Percentiles rank a stretch among this genome's conserved stretches.
These are phyloP conservation scores for Diaporthe amygdali DNA, from an alignment of 2,329 filamentous ascomycete species.

Conservation along the genomic window DNA sequence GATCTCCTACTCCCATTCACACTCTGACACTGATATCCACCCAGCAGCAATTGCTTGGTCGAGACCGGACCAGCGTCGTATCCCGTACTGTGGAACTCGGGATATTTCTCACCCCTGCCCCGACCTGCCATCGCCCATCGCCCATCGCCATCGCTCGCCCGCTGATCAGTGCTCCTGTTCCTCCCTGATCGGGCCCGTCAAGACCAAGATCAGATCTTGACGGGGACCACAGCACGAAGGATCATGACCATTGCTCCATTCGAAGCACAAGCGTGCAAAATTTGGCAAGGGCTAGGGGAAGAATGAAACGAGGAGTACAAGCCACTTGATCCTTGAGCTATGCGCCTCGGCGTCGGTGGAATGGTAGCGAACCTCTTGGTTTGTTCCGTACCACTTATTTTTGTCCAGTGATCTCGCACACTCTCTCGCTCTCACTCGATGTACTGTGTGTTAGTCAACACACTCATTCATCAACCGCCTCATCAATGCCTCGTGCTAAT, in stretches of 20 bases:
- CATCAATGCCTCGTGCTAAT: not conserved
- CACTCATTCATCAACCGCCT: too few species aligned
- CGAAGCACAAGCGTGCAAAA: not conserved
- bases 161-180: not conserved
- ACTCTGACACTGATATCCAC: not conserved
- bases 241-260: not conserved
- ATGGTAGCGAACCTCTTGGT: slow-evolving; percentile 1
- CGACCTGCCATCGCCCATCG: not conserved
- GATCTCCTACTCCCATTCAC: not conserved
- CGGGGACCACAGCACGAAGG: not conserved
- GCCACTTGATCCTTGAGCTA: not conserved
- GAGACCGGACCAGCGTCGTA: not conserved
- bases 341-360: not conserved
- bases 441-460: not conserved
- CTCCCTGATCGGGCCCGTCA: not conserved
- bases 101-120: not conserved
- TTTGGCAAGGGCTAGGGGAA: not conserved
- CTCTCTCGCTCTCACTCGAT: not conserved
- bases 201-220: not conserved
- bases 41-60: not conserved
- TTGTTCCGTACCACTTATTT: slow-evolving; percentile 2
- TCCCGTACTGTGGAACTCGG: not conserved
- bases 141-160: not conserved
- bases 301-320: not conserved
- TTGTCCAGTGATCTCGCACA: too few species aligned